Conservation (phyloP, 345 rosid species). For the Eucalyptus tenuipes region DNA sequence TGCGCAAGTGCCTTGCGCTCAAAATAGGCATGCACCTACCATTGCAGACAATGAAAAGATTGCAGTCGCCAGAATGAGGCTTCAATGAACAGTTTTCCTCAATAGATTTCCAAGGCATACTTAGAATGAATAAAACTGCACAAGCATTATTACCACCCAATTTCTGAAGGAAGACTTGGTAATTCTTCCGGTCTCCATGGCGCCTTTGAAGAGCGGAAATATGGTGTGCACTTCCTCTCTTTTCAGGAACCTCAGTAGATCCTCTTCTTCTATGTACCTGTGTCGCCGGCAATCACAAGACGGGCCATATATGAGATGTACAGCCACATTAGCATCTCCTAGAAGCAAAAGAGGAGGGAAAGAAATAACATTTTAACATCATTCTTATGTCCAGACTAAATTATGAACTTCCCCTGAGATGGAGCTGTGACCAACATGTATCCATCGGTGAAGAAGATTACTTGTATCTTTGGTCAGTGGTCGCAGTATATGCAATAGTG, state of each 20-base stretch:
- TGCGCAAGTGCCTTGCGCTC: constrained; percentile 65
- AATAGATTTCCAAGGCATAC: background rate
- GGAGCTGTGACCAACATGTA: background rate
- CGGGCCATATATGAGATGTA: background rate
- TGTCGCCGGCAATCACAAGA: background rate
- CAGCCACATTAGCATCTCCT: background rate
- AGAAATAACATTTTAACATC: background rate
- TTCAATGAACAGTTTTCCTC: background rate
- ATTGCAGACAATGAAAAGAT: background rate
- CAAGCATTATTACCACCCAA: constrained; percentile 26
- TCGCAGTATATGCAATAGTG: background rate
- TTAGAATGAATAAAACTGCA: background rate
- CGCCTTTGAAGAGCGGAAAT: constrained; percentile 46
- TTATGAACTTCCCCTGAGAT: background rate
- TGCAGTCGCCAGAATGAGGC: background rate
- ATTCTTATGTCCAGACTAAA: background rate
- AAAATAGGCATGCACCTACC: constrained; percentile 47
- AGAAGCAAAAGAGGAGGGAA: background rate
- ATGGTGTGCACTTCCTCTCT: constrained; percentile 27
- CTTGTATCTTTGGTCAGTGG: background rate
- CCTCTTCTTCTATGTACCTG: constrained; percentile 39
- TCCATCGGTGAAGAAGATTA: background rate
- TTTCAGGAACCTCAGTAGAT: constrained; percentile 23
- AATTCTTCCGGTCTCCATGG: constrained; percentile 32
- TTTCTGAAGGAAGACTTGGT: constrained; percentile 30